Evolutionary conservation across 257 asterid species (phyloP).

Genomic region (Coffea canephora): DNA sequence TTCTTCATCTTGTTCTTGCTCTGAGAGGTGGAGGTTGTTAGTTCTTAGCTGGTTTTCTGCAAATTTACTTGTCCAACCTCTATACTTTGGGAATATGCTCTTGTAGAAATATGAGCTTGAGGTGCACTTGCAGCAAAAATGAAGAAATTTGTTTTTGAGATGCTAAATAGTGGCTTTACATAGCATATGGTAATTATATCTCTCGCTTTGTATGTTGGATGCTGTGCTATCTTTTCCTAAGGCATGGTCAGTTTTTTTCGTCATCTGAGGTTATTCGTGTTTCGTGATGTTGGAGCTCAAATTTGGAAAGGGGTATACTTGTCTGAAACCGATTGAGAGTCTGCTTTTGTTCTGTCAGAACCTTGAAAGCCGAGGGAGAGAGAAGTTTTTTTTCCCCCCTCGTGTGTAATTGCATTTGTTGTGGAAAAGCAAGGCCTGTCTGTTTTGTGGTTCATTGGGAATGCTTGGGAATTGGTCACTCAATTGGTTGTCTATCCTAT

Average conservation of each 20-base stretch:
- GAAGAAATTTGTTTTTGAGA: background rate
- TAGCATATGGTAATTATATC: background rate
- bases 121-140: background rate
- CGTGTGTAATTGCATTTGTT: background rate
- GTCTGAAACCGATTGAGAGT: background rate
- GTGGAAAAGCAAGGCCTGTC: background rate
- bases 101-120: background rate
- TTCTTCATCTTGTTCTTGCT: conserved; percentile 75
- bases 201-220: background rate
- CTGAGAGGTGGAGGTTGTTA: conserved; percentile 65
- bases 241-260: background rate
- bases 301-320: background rate
- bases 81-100: conserved; percentile 2
- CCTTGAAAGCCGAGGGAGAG: background rate
- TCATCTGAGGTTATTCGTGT: too few relatives aligned
- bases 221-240: background rate
- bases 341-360: background rate
- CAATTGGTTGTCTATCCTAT: background rate
- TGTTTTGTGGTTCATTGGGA: background rate
- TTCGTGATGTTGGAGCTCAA: too few relatives aligned
- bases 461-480: background rate
- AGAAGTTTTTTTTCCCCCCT: too few relatives aligned
- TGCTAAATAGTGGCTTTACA: background rate
- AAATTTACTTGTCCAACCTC: background rate
- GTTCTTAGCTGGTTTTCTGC: background rate